Evolutionary conservation across 1,284 basidiomycete species (phyloP).

Genomic region (Ceratobasidium sp.): DNA sequence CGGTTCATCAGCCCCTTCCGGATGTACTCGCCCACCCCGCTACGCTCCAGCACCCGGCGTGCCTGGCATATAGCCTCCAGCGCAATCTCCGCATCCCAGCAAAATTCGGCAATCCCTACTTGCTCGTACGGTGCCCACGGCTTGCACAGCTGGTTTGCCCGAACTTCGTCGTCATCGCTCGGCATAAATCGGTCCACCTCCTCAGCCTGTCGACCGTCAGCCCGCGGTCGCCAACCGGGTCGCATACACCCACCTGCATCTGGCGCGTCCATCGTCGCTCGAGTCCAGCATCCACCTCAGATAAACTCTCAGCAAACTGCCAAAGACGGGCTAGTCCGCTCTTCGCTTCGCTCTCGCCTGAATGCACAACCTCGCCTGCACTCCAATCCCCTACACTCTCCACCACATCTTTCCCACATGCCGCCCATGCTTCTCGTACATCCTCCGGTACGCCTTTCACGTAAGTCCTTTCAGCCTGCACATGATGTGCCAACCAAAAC

Average conservation of each 20-base stretch:
- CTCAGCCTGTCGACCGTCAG: slow-evolving; percentile 48
- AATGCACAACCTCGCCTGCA: background rate
- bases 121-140: slow-evolving; percentile 45
- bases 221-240: slow-evolving; percentile 6
- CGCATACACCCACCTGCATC: slow-evolving; percentile 54
- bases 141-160: slow-evolving; percentile 54
- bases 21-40: slow-evolving; percentile 30
- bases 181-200: slow-evolving; percentile 51
- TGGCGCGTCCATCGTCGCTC: slow-evolving; percentile 51
- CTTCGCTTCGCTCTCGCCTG: no score
- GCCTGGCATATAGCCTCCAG: slow-evolving; percentile 56
- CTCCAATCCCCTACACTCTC: slow-evolving; percentile 42
- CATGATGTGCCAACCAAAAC: slow-evolving; percentile 52
- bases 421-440: slow-evolving; percentile 27
- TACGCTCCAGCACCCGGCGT: slow-evolving; percentile 54
- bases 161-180: slow-evolving; percentile 64
- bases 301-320: slow-evolving; percentile 55
- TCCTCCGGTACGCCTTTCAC: background rate
- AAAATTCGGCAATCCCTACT: slow-evolving; percentile 50
- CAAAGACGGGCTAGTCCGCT: slow-evolving; percentile 22
- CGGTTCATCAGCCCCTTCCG: slow-evolving; percentile 26
- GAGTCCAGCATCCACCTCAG: slow-evolving; percentile 66
- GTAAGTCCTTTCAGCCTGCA: background rate
- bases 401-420: slow-evolving; percentile 27
- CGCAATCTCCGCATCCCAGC: slow-evolving; percentile 59